phyloP scores from a whole-genome alignment of 2,329 filamentous ascomycete genomes.

The Fusarium sp. region DNA sequence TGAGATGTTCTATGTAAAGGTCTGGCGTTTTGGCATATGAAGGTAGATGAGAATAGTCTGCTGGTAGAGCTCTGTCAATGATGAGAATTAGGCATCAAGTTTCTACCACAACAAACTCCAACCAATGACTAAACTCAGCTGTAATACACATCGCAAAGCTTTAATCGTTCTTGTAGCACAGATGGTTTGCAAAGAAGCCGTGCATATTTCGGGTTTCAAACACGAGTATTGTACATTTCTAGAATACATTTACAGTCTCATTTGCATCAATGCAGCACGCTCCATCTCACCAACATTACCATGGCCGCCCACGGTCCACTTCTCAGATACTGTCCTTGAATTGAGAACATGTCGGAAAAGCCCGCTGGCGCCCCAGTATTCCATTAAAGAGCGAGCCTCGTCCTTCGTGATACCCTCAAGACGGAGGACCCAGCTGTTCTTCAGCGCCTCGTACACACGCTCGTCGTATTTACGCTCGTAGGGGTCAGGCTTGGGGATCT shows the following conservation, averaged over 20 bases:
- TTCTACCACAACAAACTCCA: neutral
- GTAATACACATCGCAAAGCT: neutral
- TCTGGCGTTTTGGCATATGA: conserved; percentile 48
- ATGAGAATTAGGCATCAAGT: conserved; percentile 16
- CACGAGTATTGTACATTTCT: conserved; percentile 45
- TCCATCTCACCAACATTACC: conserved; percentile 90
- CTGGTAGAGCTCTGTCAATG: conserved; percentile 24
- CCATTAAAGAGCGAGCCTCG: conserved; percentile 84
- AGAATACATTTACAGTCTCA: conserved; percentile 55
- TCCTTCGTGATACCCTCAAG: conserved; percentile 76
- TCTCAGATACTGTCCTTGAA: conserved; percentile 77
- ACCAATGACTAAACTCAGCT: neutral
- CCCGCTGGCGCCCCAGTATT: conserved; percentile 92
- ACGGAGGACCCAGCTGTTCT: conserved; percentile 62
- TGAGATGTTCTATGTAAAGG: conserved; percentile 33
- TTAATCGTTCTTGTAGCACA: neutral
- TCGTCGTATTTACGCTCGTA: conserved; percentile 67
- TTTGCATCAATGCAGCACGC: conserved; percentile 65
- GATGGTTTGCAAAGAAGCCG: conserved; percentile 5
- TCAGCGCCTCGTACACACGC: conserved; percentile 64
- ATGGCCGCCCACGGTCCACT: conserved; percentile 84
- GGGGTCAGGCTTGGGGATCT: conserved; percentile 59
- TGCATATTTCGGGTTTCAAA: conserved; percentile 31
- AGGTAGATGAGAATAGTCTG: conserved; percentile 36
- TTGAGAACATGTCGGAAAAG: conserved; percentile 77